These are phyloP conservation scores for Beta vulgaris DNA, from an alignment of 148 eudicot species.

Conservation along the genomic window DNA sequence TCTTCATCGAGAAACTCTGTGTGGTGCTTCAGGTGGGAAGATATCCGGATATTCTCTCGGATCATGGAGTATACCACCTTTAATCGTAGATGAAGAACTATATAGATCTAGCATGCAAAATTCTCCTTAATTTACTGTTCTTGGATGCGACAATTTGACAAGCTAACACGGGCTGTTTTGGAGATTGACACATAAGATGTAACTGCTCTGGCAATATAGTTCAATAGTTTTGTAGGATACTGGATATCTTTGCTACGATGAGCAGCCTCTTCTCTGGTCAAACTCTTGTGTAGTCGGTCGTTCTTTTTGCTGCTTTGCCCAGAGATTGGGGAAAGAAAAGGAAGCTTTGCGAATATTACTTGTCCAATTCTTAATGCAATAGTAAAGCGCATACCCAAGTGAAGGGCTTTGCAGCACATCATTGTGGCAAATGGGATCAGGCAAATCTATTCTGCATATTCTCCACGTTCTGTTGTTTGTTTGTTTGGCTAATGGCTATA, in stretches of 20 bases:
- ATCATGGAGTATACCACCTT: slow-evolving; percentile 82
- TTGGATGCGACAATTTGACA: background rate
- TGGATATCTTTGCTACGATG: background rate
- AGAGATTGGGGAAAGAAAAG: too few relatives aligned
- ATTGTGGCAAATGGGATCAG: background rate
- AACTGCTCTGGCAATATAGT: background rate
- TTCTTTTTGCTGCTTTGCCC: too few relatives aligned
- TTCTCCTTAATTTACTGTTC: slow-evolving; percentile 6
- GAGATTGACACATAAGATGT: background rate
- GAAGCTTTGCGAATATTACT: too few relatives aligned
- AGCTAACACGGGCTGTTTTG: background rate
- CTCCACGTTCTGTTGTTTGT: background rate
- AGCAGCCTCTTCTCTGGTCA: background rate
- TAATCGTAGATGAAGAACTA: slow-evolving; percentile 66
- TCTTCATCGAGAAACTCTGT: background rate
- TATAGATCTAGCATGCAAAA: slow-evolving; percentile 48
- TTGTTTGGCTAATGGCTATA: too few relatives aligned
- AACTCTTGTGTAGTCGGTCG: background rate
- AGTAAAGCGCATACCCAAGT: background rate
- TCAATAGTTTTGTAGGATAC: background rate
- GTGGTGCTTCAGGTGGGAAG: slow-evolving; percentile 62
- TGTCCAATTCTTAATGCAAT: background rate
- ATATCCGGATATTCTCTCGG: slow-evolving; percentile 70
- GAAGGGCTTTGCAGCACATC: background rate
- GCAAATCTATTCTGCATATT: background rate